Conservation (phyloP, 2,329 filamentous ascomycete species). For the Elsinoe perseae region DNA sequence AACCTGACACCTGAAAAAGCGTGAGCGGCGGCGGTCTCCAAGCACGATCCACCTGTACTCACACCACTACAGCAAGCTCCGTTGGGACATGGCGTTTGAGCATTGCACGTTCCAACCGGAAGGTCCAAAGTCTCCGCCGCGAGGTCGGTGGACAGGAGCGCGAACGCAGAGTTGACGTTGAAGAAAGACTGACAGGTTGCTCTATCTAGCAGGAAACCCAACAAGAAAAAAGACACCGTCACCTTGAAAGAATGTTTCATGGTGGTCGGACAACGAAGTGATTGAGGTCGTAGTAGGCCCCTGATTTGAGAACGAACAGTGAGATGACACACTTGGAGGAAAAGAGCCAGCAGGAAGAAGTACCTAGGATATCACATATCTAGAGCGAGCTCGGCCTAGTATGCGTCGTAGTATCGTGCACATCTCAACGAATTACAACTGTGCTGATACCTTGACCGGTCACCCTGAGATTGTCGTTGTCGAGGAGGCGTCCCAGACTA, state of each 20-base stretch:
- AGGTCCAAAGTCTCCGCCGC: not conserved
- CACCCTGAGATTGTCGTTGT: not conserved
- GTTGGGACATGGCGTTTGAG: not conserved
- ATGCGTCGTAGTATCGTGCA: not conserved
- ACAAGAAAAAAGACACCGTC: not conserved
- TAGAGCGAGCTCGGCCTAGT: not conserved
- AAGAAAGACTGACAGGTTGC: not conserved
- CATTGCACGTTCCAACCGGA: not conserved
- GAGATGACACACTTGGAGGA: not conserved
- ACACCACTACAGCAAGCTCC: not conserved
- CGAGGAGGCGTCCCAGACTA: not conserved
- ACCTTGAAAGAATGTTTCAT: not conserved
- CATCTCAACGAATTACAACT: not conserved
- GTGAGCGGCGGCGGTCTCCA: not conserved
- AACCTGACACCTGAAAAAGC: not conserved
- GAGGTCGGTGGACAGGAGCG: not conserved
- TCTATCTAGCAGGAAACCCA: not conserved
- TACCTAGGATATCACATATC: not conserved
- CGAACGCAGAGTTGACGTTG: not conserved
- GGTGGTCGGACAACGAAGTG: not conserved
- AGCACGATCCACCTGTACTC: not conserved
- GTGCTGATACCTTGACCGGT: not conserved
- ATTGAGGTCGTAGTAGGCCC: not conserved
- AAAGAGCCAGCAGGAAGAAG: not conserved
- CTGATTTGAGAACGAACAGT: not conserved